phyloP scores from a whole-genome alignment of 1,139 yeast genomes.

The Saccharomyces hybrid region DNA sequence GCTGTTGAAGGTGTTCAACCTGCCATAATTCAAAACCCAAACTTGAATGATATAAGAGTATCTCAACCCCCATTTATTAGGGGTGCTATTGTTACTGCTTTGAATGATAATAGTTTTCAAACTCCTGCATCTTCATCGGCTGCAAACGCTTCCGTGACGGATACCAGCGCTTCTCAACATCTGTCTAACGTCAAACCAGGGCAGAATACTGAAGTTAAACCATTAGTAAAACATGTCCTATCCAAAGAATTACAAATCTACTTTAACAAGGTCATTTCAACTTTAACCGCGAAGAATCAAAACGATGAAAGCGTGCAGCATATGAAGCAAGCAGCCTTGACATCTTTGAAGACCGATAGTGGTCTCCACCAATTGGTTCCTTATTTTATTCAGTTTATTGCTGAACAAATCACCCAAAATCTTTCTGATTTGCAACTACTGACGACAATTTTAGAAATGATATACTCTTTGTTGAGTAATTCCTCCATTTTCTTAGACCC shows the following conservation, averaged over 20 bases:
- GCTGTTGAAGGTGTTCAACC: conserved; percentile 99
- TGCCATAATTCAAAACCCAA: conserved; percentile 93
- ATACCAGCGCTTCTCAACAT: conserved; percentile 21
- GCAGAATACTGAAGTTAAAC: conserved; percentile 71
- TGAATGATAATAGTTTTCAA: conserved; percentile 33
- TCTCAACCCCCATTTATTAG: conserved; percentile 56
- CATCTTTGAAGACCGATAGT: conserved; percentile 81
- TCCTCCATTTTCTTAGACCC: conserved; percentile 89
- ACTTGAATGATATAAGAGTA: conserved; percentile 62
- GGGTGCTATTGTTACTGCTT: conserved; percentile 57
- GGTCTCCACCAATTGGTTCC: conserved; percentile 97
- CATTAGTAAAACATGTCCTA: conserved; percentile 91
- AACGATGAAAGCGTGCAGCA: conserved; percentile 43
- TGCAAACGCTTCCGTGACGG: conserved; percentile 9
- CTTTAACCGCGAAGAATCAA: conserved; percentile 45
- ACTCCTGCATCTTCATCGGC: conserved; percentile 22
- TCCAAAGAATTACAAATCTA: conserved; percentile 91
- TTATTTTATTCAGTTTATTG: conserved; percentile 89
- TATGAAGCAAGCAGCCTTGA: conserved; percentile 70
- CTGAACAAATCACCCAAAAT: conserved; percentile 90
- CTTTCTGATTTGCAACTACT: conserved; percentile 65
- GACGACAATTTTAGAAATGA: conserved; percentile 82
- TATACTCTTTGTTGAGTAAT: conserved; percentile 78
- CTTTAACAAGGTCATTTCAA: conserved; percentile 84
- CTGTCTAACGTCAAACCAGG: conserved; percentile 37